Evolutionary conservation across 2,329 filamentous ascomycete genomes (phyloP), one percentile per base, ranked within the genome.

Genomic region (Tetracladium maxilliforme): DNA sequence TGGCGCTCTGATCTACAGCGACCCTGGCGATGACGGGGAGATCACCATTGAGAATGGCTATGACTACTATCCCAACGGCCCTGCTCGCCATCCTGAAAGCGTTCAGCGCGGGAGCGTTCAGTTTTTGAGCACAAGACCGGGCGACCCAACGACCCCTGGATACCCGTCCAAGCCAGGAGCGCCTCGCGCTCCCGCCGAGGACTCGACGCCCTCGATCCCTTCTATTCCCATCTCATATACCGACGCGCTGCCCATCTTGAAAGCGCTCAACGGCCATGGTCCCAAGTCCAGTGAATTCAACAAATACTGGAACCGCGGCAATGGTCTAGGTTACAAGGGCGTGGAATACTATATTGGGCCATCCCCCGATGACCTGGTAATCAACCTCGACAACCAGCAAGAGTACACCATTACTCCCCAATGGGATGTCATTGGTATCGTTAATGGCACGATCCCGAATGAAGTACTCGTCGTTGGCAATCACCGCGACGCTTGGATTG

Each of bases 391-490:
- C 41, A 93, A 87, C 40, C 59, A 83, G 40, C 82, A 92, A 51
- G 70, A 83, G 22, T 90, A 92, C 42, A 70, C 71, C 10, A 87
- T 68, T 2, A 90, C 78, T 0, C 78, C 80, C 4, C 57, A 87
- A 26, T 93, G 84, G 84, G 78, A 98, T 43, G 81, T 90, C 3
- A 87, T 95, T 35, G 87, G 87, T 22, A 61, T 90, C 22, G 81
- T 98, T 46, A 93, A 93, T 40, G 90, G 87, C 7, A 79, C 77
- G 1, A 70, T 90, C 18, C 71, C 84, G 40, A 73, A 93, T 39
- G 84, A 94, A 42, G 83, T 93, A 2, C 61, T 98, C 22, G 64
- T 98, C 4, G 56, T 95, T 16, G 84, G 86, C n/a, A 93, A 92
- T 42, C 86, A 93, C 43, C 71, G 84, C 17, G 84, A 93, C 49